Evolutionary conservation across 2,329 filamentous ascomycete species (phyloP), one percentile per base, ranked within the genome.

Genomic region (Penicillium sp.): DNA sequence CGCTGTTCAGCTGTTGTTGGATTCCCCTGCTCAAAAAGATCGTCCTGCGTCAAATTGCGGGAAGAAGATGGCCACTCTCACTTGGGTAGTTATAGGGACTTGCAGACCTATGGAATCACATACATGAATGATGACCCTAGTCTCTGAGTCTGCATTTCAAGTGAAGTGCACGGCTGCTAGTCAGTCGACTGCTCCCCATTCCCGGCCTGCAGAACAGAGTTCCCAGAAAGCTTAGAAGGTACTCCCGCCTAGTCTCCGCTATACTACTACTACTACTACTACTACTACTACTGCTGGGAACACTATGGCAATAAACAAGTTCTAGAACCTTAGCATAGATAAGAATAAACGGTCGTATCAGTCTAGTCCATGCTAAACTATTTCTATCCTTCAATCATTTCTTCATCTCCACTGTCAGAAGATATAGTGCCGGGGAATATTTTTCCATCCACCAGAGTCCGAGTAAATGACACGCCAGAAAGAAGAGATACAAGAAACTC

Each of bases 301-400:
- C 13, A 18, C 12, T 20, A 35, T 37, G 4, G 23, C 12, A 23
- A 27, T 27, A 28, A 28, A 42, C 12, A 37, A 20, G 7, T 23
- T 24, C 24, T 39, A 27, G 33, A 15, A 35, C 18, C n/a, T 6
- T 37, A 37, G 10, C n/a, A 28, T 10, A 44, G 9, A 18, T 8
- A 18, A 46, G 23, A 46, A 39, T 24, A 33, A 43, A 29, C 51
- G 58, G 52, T 64, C 58, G 61, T 61, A 64, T 54, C 56, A 57
- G 47, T 65, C 58, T 57, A 63, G 62, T 57, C 58, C 59, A 66
- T 67, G 56, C 54, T 57, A 63, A 60, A 63, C 56, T 59, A 49
- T 55, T 50, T 58, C 50, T 54, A 55, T 56, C 52, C 48, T 60
- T 58, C 54, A 54, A 57, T 59, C 59, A 49, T 60, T 52, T 50